A percentile compares a stretch with the other conserved stretches of the same genome.
Evolutionary conservation across 2,329 filamentous ascomycete species (phyloP).

Genomic region (Penicillium sp.): DNA sequence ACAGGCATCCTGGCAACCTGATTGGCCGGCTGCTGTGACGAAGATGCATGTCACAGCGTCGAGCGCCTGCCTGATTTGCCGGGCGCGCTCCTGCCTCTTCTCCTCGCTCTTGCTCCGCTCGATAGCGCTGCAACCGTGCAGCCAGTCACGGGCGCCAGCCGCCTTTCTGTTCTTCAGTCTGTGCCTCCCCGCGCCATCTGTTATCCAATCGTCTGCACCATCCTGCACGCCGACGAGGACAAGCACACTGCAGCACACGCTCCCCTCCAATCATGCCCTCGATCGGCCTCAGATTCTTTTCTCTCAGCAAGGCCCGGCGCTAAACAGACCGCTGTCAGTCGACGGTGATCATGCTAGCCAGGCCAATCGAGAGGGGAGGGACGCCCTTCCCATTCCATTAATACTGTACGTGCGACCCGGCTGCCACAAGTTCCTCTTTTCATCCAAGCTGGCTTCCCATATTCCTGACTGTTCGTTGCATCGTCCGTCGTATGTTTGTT

Average conservation of each 20-base stretch:
- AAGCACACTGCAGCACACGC: conserved; percentile 4
- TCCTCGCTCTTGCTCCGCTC: neutral
- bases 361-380: conserved; percentile 2
- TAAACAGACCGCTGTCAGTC: conserved; percentile 19
- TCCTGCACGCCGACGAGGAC: conserved; percentile 7
- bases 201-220: conserved; percentile 1
- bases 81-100: neutral
- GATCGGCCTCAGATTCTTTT: neutral
- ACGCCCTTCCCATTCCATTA: conserved; percentile 15
- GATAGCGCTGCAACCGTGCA: neutral
- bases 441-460: conserved; percentile 21
- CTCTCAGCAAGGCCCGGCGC: conserved; percentile 25
- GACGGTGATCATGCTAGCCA: neutral
- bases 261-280: conserved; percentile 6
- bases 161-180: neutral
- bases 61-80: conserved; percentile 3
- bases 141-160: neutral
- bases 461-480: conserved; percentile 21
- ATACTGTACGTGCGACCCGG: conserved; percentile 16
- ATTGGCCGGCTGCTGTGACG: conserved; percentile 10
- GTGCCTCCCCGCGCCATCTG: conserved; percentile 2
- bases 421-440: conserved; percentile 16
- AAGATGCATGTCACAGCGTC: conserved; percentile 1
- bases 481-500: neutral
- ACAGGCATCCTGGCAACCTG: neutral